phyloP scores from a whole-genome alignment of 495 filamentous ascomycete species.

The Elasticomyces elasticus region DNA sequence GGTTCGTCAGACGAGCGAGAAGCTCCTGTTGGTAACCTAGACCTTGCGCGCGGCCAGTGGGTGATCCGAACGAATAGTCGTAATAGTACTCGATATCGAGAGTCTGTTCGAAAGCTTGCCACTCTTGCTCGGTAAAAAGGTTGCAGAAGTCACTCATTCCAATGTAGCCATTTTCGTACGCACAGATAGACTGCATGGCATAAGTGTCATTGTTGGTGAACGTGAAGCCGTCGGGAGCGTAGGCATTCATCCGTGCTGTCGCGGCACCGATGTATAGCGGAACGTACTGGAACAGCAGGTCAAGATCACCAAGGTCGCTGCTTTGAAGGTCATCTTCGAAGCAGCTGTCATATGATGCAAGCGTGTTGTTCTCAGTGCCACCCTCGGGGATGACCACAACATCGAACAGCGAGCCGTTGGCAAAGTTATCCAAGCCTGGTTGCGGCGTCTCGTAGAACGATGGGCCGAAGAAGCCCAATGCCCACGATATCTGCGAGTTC shows the following conservation, averaged over 20 bases:
- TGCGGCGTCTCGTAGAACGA: conserved; percentile 26
- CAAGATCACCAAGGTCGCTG: conserved; percentile 29
- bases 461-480: conserved; percentile 35
- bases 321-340: conserved; percentile 25
- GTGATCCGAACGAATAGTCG: conserved; percentile 34
- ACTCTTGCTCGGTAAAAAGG: conserved; percentile 35
- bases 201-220: conserved; percentile 36
- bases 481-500: conserved; percentile 39
- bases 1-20: conserved; percentile 30
- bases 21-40: conserved; percentile 37
- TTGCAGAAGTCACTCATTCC: conserved; percentile 29
- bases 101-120: conserved; percentile 36
- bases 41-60: conserved; percentile 35
- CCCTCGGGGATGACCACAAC: conserved; percentile 41
- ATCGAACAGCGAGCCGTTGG: conserved; percentile 31
- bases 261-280: conserved; percentile 29
- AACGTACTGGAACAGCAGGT: conserved; percentile 28
- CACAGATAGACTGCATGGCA: conserved; percentile 37
- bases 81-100: conserved; percentile 35
- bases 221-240: conserved; percentile 30
- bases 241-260: conserved; percentile 28
- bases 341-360: conserved; percentile 38
- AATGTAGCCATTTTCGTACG: conserved; percentile 33
- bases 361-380: conserved; percentile 40
- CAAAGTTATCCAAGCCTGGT: conserved; percentile 23